Evolutionary conservation across 2,329 filamentous ascomycete genomes (phyloP).

Genomic region (Neofusicoccum kwambonambiense): DNA sequence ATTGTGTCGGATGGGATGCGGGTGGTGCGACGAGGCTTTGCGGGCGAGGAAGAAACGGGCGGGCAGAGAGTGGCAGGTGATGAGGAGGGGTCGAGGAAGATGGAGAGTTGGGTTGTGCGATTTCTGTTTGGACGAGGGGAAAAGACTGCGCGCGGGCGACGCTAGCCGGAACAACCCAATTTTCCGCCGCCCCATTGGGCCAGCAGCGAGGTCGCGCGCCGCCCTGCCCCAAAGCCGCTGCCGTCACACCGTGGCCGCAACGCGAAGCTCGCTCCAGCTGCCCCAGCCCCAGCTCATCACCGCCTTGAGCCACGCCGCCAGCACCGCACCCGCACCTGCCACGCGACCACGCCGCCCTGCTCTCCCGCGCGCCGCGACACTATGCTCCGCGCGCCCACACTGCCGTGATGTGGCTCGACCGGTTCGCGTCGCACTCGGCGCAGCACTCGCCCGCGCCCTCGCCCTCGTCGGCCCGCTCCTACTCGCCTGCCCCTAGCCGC

Average conservation of each 20-base stretch:
- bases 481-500: constrained; percentile 69
- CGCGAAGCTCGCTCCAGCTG: neutral
- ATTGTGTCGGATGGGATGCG: constrained; percentile 53
- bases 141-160: constrained; percentile 4
- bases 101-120: constrained; percentile 19
- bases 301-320: neutral
- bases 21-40: constrained; percentile 30
- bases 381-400: constrained; percentile 21
- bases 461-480: constrained; percentile 63
- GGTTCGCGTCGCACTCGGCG: constrained; percentile 68
- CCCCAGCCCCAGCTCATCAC: neutral
- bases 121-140: constrained; percentile 18
- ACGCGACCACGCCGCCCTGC: neutral
- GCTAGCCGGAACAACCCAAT: constrained; percentile 13
- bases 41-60: constrained; percentile 31
- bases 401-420: constrained; percentile 79
- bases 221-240: neutral
- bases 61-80: constrained; percentile 20
- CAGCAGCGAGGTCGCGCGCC: neutral
- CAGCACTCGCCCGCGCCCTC: constrained; percentile 45
- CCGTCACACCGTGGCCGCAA: neutral
- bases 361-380: constrained; percentile 8
- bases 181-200: constrained; percentile 11
- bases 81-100: constrained; percentile 14
- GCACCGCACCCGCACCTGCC: neutral